Evolutionary conservation across 148 eudicot species (phyloP), one percentile per base, ranked within the genome.

Genomic region (Nyssa sinensis): DNA sequence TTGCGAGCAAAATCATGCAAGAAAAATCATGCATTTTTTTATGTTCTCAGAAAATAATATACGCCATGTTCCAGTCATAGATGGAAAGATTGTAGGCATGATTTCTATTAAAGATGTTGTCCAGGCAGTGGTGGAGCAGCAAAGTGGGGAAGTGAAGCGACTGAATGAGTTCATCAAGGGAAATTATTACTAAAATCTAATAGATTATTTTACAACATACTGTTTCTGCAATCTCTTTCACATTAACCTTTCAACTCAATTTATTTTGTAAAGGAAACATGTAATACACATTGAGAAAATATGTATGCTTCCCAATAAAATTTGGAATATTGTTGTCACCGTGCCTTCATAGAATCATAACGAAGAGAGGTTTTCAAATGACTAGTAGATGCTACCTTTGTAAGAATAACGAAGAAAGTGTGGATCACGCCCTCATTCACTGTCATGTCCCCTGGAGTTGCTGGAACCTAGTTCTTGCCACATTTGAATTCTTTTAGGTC

Each of bases 41-140:
- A 24, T 79, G 62, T 73, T 79, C 8, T 47, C 80, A 94, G 98
- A 94, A 41, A 87, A 94, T 75, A 91, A 90, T 35, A 85, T 94
- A 74, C 81, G 97, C 62, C 98, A 91, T 70, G 86, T 86, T 33
- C 98, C 98, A 0, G 98, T 94, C 57, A 81, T 94, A 66, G 94
- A 94, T 73, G 97, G 88, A 32, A 87, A 81, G 83, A 77, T 94
- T 49, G 86, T 91, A 5, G 98, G 98, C 24, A 89, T 94, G 97
- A 90, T 94, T 47, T 94, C 98, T 4, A 82, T 94, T 31, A 83
- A 66, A 7, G 98, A 94, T 79, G 86, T 91, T 17, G 88, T 94
- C 23, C 81, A 86, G 68, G 93, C 98, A 51, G 95, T 94, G 35
- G 86, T 94, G 60, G 93, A 87, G 74, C 98, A 88, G 79, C 98